Evolutionary conservation across 2,329 filamentous ascomycete species (phyloP).

Genomic region (Didymella keratinophila): DNA sequence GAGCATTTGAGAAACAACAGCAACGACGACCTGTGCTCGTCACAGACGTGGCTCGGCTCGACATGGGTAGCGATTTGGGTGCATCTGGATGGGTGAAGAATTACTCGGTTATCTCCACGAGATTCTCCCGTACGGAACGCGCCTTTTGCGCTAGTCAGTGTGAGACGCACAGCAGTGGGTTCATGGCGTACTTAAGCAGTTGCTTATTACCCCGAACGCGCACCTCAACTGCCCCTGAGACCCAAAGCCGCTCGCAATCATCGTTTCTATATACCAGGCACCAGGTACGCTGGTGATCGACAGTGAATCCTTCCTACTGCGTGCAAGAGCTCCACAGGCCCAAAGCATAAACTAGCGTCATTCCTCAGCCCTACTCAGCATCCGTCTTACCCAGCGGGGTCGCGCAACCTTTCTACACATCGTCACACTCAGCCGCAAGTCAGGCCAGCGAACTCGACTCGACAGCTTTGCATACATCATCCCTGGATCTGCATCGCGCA

Average conservation of each 20-base stretch:
- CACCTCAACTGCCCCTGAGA: constrained; percentile 17
- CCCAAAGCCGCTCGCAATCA: background rate
- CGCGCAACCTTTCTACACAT: constrained; percentile 18
- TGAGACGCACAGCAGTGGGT: constrained; percentile 18
- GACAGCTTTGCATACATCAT: constrained; percentile 6
- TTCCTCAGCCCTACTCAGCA: constrained; percentile 26
- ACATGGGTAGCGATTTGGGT: constrained; percentile 5
- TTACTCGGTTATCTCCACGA: constrained; percentile 10
- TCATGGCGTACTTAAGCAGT: constrained; percentile 15
- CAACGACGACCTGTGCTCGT: constrained; percentile 11
- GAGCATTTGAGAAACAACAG: background rate
- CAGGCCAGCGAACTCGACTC: constrained; percentile 6
- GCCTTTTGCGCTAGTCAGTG: constrained; percentile 13
- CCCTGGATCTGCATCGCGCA: constrained; percentile 11
- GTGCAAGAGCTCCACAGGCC: constrained; percentile 11
- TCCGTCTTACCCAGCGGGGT: constrained; percentile 20
- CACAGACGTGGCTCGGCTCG: constrained; percentile 16
- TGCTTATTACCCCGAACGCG: constrained; percentile 15
- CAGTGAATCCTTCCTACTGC: constrained; percentile 17
- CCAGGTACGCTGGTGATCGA: constrained; percentile 20
- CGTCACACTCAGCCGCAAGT: constrained; percentile 33
- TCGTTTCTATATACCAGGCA: constrained; percentile 6
- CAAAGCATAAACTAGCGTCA: constrained; percentile 19
- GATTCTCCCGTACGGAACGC: constrained; percentile 13
- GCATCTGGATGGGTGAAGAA: constrained; percentile 11